Percentiles rank a stretch among this genome's conserved stretches.
phyloP scores from a whole-genome alignment of 192 early-diverging fungal genomes.

The Coemansia nantahalensis region DNA sequence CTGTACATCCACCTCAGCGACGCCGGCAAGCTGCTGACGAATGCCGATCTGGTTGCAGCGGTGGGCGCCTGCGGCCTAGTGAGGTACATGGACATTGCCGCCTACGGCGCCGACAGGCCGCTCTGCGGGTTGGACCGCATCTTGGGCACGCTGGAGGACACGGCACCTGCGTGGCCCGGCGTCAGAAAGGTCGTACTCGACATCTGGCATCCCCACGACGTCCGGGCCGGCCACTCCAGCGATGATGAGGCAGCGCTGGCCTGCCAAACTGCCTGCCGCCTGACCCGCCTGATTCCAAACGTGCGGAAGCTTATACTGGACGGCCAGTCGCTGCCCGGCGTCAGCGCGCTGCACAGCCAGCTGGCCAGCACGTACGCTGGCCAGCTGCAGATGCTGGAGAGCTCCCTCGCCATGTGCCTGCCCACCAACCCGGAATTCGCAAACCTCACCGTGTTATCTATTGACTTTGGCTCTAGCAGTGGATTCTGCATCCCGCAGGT shows the following conservation, averaged over 20 bases:
- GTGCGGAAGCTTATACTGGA: constrained; percentile 2
- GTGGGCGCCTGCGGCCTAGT: not conserved
- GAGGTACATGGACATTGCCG: not conserved
- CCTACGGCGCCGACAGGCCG: not conserved
- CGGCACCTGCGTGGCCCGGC: not conserved
- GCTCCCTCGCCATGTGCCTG: not conserved
- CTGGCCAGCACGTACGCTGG: not conserved
- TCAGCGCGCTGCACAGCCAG: not conserved
- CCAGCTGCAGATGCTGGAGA: constrained; percentile 1
- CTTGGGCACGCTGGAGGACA: not conserved
- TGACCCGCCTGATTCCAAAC: not conserved
- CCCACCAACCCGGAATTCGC: not conserved
- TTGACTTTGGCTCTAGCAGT: not conserved
- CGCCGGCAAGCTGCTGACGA: not conserved
- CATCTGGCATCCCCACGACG: not conserved
- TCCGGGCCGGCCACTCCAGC: not conserved
- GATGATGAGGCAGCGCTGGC: not conserved
- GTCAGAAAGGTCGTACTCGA: too few relatives aligned
- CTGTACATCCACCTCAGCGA: not conserved
- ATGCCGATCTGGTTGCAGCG: constrained; percentile 1
- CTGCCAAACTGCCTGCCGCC: not conserved
- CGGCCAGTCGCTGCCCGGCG: not conserved
- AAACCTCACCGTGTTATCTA: not conserved
- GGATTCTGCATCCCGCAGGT: not conserved
- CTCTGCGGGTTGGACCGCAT: not conserved